Percentiles rank a stretch among this genome's conserved stretches.
phyloP scores from a whole-genome alignment of 2,329 filamentous ascomycete species.

The Trichophyton equinum region DNA sequence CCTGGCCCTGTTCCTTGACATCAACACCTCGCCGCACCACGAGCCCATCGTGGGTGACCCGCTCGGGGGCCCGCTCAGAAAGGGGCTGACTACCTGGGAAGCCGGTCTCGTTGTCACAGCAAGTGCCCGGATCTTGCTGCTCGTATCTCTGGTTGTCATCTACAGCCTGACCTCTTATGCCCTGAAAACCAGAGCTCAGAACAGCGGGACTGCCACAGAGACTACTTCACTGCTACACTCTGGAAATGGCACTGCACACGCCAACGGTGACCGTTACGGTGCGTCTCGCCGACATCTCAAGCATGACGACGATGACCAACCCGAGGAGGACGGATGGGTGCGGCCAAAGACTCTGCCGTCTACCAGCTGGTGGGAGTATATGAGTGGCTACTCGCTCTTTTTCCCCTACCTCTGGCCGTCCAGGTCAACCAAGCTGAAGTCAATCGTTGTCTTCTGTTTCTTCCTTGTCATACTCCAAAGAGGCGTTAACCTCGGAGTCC shows the following conservation, averaged over 20 bases:
- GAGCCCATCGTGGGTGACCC: slow-evolving; percentile 45
- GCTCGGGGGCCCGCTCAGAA: slow-evolving; percentile 30
- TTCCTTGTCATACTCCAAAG: slow-evolving; percentile 67
- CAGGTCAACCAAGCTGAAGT: slow-evolving; percentile 60
- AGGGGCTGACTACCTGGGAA: slow-evolving; percentile 33
- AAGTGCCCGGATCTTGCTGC: slow-evolving; percentile 53
- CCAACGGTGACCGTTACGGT: slow-evolving; percentile 41
- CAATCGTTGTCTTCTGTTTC: slow-evolving; percentile 73
- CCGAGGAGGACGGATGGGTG: slow-evolving; percentile 57
- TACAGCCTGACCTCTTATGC: slow-evolving; percentile 42
- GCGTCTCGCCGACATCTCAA: slow-evolving; percentile 36
- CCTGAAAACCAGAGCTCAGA: slow-evolving; percentile 30
- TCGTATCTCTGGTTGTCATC: slow-evolving; percentile 48
- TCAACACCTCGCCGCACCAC: slow-evolving; percentile 57
- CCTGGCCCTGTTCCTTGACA: slow-evolving; percentile 52
- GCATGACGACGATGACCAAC: slow-evolving; percentile 43
- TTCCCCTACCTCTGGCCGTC: slow-evolving; percentile 95
- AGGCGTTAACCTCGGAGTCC: slow-evolving; percentile 74
- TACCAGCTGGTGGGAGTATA: slow-evolving; percentile 91
- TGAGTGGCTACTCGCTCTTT: slow-evolving; percentile 82
- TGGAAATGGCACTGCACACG: slow-evolving; percentile 24
- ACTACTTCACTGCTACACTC: slow-evolving; percentile 31
- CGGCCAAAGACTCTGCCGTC: slow-evolving; percentile 74
- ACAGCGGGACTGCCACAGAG: slow-evolving; percentile 31
- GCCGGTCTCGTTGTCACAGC: slow-evolving; percentile 41